A percentile compares a stretch with the other conserved stretches of the same genome.
Evolutionary conservation across 179 eudicot species (phyloP).

Genomic region (Pouteria campechiana): DNA sequence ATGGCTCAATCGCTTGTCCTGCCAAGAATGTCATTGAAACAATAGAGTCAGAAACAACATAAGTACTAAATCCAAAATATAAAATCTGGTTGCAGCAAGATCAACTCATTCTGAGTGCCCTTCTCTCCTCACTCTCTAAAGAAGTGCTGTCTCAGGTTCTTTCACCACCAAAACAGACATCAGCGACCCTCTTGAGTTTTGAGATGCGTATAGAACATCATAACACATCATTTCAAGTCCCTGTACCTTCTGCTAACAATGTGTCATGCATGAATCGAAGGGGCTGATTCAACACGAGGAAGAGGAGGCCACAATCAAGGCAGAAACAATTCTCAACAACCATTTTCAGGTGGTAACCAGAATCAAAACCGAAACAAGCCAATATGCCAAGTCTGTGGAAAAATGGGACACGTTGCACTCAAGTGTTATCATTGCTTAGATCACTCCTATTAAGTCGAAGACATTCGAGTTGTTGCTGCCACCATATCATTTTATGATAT

Average conservation of each 20-base stretch:
- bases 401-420: background rate
- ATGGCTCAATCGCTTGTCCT: background rate
- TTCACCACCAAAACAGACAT: no score
- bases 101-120: background rate
- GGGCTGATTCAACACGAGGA: background rate
- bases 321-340: no score
- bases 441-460: background rate
- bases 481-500: background rate
- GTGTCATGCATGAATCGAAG: no score
- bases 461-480: background rate
- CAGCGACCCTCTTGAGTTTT: no score
- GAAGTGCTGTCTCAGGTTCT: background rate
- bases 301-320: background rate
- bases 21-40: background rate
- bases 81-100: background rate
- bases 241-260: no score
- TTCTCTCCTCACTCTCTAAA: background rate
- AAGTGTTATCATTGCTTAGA: background rate
- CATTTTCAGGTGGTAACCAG: no score
- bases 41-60: background rate
- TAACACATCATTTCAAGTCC: background rate
- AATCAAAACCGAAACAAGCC: background rate
- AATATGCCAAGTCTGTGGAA: background rate
- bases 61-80: background rate
- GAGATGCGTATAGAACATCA: no score